Percentiles rank a stretch among this genome's conserved stretches.
Evolutionary conservation across 2,329 filamentous ascomycete genomes (phyloP).

Genomic region (Aspergillus novoparasiticus): DNA sequence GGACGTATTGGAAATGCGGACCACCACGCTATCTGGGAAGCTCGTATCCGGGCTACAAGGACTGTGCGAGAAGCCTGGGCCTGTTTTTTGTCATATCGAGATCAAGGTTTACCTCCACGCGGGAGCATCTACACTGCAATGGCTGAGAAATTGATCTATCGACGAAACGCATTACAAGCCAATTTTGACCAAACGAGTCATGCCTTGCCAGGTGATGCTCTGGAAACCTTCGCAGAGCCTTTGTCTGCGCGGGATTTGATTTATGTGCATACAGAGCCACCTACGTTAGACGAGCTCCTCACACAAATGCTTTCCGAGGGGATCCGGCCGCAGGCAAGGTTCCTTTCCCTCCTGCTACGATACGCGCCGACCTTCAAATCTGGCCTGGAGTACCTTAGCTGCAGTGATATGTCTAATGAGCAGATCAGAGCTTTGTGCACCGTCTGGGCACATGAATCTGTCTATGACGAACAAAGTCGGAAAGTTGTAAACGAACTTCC

Average conservation of each 20-base stretch:
- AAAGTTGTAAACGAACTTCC: conserved; percentile 34
- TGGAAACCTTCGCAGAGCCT: conserved; percentile 58
- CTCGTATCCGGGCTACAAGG: conserved; percentile 60
- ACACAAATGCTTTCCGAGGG: conserved; percentile 51
- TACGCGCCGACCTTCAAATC: conserved; percentile 41
- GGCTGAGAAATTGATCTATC: conserved; percentile 56
- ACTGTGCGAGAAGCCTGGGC: conserved; percentile 67
- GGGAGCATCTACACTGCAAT: conserved; percentile 57
- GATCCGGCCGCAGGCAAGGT: conserved; percentile 45
- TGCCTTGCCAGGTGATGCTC: conserved; percentile 57
- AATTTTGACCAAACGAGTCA: conserved; percentile 26
- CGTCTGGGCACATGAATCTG: conserved; percentile 18
- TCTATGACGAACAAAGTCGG: conserved; percentile 17
- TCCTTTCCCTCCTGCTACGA: conserved; percentile 55
- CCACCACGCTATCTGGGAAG: conserved; percentile 53
- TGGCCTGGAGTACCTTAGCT: conserved; percentile 48
- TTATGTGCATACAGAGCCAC: conserved; percentile 58
- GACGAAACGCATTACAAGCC: conserved; percentile 28
- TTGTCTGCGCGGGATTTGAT: conserved; percentile 59
- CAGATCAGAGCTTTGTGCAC: conserved; percentile 36
- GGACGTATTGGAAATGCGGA: conserved; percentile 20
- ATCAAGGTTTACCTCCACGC: conserved; percentile 40
- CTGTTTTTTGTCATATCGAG: conserved; percentile 61
- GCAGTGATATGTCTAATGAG: conserved; percentile 36
- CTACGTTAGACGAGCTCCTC: conserved; percentile 55